Conservation (phyloP, 139 green algal species). For the Micractinium sp. region DNA sequence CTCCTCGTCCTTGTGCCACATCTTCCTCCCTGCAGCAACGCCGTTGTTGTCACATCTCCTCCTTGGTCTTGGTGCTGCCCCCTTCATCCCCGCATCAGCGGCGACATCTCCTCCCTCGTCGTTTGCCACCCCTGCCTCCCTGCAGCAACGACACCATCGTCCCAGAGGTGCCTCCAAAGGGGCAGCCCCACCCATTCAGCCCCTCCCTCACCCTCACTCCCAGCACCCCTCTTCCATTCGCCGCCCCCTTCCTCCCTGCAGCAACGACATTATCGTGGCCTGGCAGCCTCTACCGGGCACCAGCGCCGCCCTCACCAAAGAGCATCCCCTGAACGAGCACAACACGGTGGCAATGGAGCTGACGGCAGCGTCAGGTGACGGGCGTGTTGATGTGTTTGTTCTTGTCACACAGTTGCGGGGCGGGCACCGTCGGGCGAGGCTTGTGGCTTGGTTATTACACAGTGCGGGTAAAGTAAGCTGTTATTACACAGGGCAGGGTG, state of each 20-base stretch:
- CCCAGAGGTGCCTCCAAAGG: too few relatives aligned
- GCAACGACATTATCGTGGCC: slow-evolving; percentile 39
- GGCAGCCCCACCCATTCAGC: too few relatives aligned
- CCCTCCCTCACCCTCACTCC: not conserved
- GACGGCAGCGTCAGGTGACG: not conserved
- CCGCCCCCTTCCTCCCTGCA: not conserved
- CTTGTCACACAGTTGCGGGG: too few relatives aligned
- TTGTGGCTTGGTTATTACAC: too few relatives aligned
- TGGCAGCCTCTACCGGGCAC: slow-evolving; percentile 40
- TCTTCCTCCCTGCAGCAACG: too few relatives aligned
- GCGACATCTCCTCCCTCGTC: too few relatives aligned
- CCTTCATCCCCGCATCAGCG: too few relatives aligned
- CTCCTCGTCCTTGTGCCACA: not conserved
- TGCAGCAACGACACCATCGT: not conserved
- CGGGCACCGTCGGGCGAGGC: too few relatives aligned
- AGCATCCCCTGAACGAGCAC: slow-evolving; percentile 28
- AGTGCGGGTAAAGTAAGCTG: too few relatives aligned
- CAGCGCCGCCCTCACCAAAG: slow-evolving; percentile 33
- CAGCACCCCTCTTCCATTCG: not conserved
- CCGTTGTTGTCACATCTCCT: too few relatives aligned
- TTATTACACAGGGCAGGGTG: not conserved
- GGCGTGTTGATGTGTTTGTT: not conserved
- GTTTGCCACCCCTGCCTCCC: not conserved
- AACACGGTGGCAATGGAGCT: slow-evolving; percentile 38
- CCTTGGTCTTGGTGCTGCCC: too few relatives aligned